These are phyloP conservation scores for Wickerhamiella nectarea DNA, from an alignment of 805 yeast species.

Conservation along the genomic window DNA sequence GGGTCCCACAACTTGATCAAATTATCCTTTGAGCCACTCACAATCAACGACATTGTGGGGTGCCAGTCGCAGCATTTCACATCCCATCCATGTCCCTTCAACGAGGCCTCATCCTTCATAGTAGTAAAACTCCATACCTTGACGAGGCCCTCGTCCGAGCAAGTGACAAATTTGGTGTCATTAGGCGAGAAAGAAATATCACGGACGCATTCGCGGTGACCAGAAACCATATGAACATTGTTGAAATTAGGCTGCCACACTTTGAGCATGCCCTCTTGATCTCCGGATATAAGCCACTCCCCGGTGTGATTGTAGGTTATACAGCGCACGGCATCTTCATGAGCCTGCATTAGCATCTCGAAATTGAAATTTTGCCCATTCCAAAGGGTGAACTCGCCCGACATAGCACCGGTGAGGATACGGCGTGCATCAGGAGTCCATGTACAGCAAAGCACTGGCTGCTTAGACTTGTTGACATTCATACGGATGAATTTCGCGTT, in stretches of 20 bases:
- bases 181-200: conserved; percentile 83
- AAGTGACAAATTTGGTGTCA: conserved; percentile 83
- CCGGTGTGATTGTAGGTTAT: conserved; percentile 75
- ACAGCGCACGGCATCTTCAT: conserved; percentile 75
- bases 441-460: conserved; percentile 74
- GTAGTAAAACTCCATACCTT: conserved; percentile 86
- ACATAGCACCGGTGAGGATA: conserved; percentile 73
- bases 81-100: conserved; percentile 97
- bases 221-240: conserved; percentile 66
- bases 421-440: conserved; percentile 98
- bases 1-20: conserved; percentile 95
- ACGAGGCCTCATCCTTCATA: conserved; percentile 69
- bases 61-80: conserved; percentile 98
- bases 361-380: conserved; percentile 89
- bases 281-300: conserved; percentile 91
- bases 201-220: conserved; percentile 69
- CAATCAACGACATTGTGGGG: conserved; percentile 70
- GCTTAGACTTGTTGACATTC: conserved; percentile 80
- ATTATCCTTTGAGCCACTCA: conserved; percentile 91
- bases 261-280: conserved; percentile 80
- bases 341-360: conserved; percentile 98
- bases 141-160: conserved; percentile 80
- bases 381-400: conserved; percentile 96
- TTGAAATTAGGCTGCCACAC: conserved; percentile 98
- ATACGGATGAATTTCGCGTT: conserved; percentile 79